A percentile compares a stretch with the other conserved stretches of the same genome.
phyloP scores from a whole-genome alignment of 75 land plant genomes.

The Sequoiadendron giganteum region DNA sequence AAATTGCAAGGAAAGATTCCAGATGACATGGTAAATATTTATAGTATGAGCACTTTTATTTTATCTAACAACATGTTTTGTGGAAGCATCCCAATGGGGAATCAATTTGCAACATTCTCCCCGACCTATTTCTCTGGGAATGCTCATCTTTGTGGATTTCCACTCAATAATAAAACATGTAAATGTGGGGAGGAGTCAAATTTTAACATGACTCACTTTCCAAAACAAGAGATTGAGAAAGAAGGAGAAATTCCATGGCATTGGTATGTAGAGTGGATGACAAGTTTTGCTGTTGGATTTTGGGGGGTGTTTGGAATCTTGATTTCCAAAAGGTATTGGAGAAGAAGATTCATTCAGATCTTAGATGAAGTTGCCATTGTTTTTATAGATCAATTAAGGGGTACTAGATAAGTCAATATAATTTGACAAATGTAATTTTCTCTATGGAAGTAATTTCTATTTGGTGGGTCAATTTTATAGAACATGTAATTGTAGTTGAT shows the following conservation, averaged over 20 bases:
- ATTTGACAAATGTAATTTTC: too few species aligned
- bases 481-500: too few species aligned
- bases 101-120: background rate
- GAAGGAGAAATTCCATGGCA: background rate
- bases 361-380: too few species aligned
- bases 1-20: conserved; percentile 11
- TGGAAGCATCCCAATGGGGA: conserved; percentile 7
- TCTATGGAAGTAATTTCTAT: too few species aligned
- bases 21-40: background rate
- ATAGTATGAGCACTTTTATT: background rate
- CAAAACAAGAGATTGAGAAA: background rate
- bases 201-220: background rate
- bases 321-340: too few species aligned
- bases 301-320: too few species aligned
- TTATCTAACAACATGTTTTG: conserved; percentile 10
- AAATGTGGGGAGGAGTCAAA: background rate
- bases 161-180: background rate
- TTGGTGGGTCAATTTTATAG: too few species aligned
- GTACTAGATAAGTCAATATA: too few species aligned
- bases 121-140: background rate
- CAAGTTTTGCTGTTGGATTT: too few species aligned
- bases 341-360: too few species aligned
- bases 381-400: too few species aligned
- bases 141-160: too few species aligned
- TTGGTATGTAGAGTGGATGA: background rate